Conservation (phyloP, 768 basidiomycete species). For the Russula sp. region DNA sequence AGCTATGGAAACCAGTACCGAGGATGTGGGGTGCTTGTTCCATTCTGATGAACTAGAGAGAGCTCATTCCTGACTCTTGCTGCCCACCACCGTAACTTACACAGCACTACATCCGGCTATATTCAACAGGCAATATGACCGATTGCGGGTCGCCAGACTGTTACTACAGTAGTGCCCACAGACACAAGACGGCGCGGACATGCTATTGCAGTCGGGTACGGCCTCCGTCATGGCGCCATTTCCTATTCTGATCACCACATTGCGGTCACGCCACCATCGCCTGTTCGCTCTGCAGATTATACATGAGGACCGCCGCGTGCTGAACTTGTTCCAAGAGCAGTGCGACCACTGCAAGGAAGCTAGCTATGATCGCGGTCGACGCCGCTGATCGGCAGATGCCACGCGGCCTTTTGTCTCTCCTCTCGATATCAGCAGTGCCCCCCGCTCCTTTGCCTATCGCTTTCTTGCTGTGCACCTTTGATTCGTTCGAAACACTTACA, state of each 20-base stretch:
- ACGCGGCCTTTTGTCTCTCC: background rate
- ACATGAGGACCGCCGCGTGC: constrained; percentile 46
- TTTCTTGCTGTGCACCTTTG: constrained; percentile 17
- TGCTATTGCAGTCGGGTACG: constrained; percentile 48
- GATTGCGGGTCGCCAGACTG: constrained; percentile 53
- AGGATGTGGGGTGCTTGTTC: constrained; percentile 22
- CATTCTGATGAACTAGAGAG: background rate
- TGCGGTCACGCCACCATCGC: background rate
- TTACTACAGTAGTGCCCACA: constrained; percentile 50
- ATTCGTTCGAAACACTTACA: constrained; percentile 6
- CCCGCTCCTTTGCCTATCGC: background rate
- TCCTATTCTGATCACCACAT: constrained; percentile 4
- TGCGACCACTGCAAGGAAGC: constrained; percentile 50
- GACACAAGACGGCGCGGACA: constrained; percentile 51
- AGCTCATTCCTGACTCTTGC: background rate
- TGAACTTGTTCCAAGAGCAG: constrained; percentile 59
- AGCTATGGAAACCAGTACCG: constrained; percentile 25
- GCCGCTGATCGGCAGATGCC: constrained; percentile 22
- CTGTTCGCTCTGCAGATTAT: constrained; percentile 21
- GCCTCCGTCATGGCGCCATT: background rate
- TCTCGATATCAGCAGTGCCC: background rate
- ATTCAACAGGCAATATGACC: constrained; percentile 52
- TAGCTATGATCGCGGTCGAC: constrained; percentile 30
- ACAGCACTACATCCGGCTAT: constrained; percentile 59
- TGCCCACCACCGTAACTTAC: background rate